Evolutionary conservation across 768 basidiomycete genomes (phyloP).

Genomic region (Tricholoma matsutake): DNA sequence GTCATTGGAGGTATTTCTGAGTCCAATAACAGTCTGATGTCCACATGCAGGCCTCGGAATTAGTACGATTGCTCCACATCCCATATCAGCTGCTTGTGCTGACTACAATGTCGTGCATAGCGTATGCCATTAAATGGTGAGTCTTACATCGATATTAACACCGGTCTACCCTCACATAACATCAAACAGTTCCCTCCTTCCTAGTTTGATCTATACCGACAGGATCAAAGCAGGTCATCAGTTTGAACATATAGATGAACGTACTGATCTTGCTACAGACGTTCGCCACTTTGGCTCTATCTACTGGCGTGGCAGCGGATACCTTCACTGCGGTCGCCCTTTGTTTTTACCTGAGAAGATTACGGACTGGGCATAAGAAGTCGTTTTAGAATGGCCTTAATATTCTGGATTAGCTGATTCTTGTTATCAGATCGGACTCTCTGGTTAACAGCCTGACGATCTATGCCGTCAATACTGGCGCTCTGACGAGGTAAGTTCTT

Average conservation of each 20-base stretch:
- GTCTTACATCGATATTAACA: conserved; percentile 7
- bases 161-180: background rate
- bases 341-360: conserved; percentile 50
- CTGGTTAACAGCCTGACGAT: conserved; percentile 53
- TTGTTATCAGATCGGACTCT: conserved; percentile 43
- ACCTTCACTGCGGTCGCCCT: conserved; percentile 48
- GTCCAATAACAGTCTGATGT: background rate
- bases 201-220: conserved; percentile 28
- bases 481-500: conserved; percentile 48
- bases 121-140: conserved; percentile 44
- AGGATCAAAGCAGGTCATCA: conserved; percentile 27
- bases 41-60: background rate
- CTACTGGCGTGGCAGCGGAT: conserved; percentile 49
- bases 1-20: background rate
- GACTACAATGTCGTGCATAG: conserved; percentile 19
- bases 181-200: conserved; percentile 31
- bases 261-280: conserved; percentile 28
- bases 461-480: conserved; percentile 64
- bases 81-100: background rate
- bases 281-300: conserved; percentile 46
- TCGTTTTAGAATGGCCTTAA: conserved; percentile 5
- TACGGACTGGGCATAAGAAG: conserved; percentile 48
- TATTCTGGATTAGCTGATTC: background rate
- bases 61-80: background rate
- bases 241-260: background rate